Evolutionary conservation across 2,329 filamentous ascomycete species (phyloP).

Genomic region (Claviceps humidiphila): DNA sequence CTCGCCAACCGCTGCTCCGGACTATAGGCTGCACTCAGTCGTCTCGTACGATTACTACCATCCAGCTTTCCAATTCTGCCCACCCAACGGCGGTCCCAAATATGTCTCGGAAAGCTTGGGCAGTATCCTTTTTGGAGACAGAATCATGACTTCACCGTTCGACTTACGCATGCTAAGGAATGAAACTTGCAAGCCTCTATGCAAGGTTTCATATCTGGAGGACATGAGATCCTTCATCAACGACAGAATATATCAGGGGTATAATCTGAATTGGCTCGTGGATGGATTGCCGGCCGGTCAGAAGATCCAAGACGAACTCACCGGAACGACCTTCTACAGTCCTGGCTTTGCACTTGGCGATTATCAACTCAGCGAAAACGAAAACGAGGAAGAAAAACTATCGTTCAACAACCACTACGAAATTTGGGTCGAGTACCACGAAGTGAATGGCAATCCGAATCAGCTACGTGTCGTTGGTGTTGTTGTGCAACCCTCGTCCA

Average conservation of each 20-base stretch:
- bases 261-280: conserved; percentile 90
- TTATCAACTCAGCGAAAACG: conserved; percentile 44
- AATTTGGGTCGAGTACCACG: conserved; percentile 84
- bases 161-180: conserved; percentile 77
- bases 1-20: conserved; percentile 67
- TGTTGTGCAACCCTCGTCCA: conserved; percentile 70
- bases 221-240: conserved; percentile 69
- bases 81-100: conserved; percentile 61
- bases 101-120: conserved; percentile 72
- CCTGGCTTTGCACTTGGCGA: conserved; percentile 53
- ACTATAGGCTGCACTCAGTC: conserved; percentile 78
- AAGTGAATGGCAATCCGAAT: conserved; percentile 50
- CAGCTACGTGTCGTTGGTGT: conserved; percentile 86
- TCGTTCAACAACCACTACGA: conserved; percentile 90
- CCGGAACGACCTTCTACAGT: conserved; percentile 71
- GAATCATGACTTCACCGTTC: conserved; percentile 94
- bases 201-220: conserved; percentile 50
- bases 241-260: conserved; percentile 66
- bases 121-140: conserved; percentile 92
- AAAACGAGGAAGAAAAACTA: conserved; percentile 40
- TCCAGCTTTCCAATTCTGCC: conserved; percentile 75
- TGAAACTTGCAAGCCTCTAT: conserved; percentile 75
- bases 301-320: conserved; percentile 61
- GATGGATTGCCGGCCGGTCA: conserved; percentile 90
- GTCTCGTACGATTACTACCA: conserved; percentile 96